These are phyloP conservation scores for Naegleria gruberi DNA, from an alignment of 208 protist genomes.

Conservation along the genomic window DNA sequence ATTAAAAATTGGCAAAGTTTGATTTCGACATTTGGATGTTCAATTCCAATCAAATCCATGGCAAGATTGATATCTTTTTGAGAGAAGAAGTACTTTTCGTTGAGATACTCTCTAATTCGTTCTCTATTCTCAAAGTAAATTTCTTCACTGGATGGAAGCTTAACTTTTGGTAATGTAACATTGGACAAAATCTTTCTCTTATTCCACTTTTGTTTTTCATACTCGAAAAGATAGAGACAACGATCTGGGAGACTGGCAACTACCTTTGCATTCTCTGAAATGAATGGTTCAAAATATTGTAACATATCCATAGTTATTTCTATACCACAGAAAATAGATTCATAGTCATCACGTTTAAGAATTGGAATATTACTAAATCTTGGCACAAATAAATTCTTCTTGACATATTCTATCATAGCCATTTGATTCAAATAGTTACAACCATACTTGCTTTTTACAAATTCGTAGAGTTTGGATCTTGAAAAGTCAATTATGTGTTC, in stretches of 20 bases:
- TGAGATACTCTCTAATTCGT: background rate
- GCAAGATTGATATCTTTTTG: background rate
- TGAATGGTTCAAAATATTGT: background rate
- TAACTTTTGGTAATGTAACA: background rate
- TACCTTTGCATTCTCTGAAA: background rate
- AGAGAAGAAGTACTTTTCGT: background rate
- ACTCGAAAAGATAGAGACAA: background rate
- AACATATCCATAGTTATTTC: background rate
- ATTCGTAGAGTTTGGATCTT: background rate
- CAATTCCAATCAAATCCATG: background rate
- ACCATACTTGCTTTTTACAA: background rate
- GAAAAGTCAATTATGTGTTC: background rate
- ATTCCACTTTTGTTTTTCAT: background rate
- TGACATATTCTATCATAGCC: background rate
- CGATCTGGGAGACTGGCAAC: background rate
- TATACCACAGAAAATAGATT: background rate
- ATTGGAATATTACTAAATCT: background rate
- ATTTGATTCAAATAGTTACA: background rate
- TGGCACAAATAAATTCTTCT: background rate
- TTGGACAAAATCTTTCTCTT: background rate
- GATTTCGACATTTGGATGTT: background rate
- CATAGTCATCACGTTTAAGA: background rate
- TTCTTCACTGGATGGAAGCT: background rate
- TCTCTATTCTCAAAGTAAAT: background rate
- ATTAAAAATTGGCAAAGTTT: background rate